These are phyloP conservation scores for Brassica rapa DNA, from an alignment of 345 rosid species.

Conservation along the genomic window DNA sequence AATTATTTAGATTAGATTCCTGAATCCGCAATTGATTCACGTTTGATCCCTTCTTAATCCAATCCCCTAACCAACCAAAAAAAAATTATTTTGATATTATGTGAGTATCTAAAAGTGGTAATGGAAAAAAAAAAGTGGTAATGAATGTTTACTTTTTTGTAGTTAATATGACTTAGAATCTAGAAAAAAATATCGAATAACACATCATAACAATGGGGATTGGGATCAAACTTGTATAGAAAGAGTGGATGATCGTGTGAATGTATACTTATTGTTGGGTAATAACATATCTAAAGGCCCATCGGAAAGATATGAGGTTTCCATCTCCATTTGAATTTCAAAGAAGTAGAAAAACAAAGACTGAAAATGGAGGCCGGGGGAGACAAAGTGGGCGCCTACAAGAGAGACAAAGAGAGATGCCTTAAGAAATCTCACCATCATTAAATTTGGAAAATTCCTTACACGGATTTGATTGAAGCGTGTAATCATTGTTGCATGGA, in stretches of 20 bases:
- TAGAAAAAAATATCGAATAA: too few relatives aligned
- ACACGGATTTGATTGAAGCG: slow-evolving; percentile 58
- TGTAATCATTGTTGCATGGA: slow-evolving; percentile 93
- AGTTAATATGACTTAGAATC: background rate
- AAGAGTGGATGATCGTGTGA: background rate
- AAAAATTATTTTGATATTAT: background rate
- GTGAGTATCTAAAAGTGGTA: background rate
- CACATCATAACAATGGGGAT: background rate
- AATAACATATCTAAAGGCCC: background rate
- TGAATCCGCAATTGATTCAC: too few relatives aligned
- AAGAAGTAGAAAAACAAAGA: background rate
- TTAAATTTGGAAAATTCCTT: slow-evolving; percentile 56
- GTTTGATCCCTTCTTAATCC: background rate
- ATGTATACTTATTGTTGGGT: background rate
- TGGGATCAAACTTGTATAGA: too few relatives aligned
- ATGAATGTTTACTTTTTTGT: background rate
- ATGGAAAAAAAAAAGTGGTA: background rate
- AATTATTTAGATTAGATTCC: background rate
- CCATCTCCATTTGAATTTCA: background rate
- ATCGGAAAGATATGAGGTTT: background rate
- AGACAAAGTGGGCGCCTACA: slow-evolving; percentile 57
- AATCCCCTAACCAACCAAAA: background rate
- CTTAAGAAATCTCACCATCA: slow-evolving; percentile 72
- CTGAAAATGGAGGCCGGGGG: slow-evolving; percentile 21
- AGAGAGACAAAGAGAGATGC: slow-evolving; percentile 41